Evolutionary conservation across 257 asterid species (phyloP).

Genomic region (Nyctanthes arbortristis): DNA sequence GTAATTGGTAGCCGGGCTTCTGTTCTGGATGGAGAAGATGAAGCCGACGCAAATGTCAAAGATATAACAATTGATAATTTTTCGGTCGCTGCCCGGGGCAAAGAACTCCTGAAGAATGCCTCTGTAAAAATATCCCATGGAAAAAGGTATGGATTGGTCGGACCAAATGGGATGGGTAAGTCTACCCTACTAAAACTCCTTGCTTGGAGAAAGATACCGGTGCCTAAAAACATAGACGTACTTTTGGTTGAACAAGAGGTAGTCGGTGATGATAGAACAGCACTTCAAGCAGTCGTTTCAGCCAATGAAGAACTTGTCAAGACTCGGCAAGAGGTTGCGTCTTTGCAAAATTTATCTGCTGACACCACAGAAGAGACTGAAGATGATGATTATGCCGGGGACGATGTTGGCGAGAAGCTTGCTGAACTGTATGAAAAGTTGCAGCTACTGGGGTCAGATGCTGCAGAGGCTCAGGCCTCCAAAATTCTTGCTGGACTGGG

Average conservation of each 20-base stretch:
- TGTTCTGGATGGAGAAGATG: slow-evolving; percentile 63
- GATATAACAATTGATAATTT: slow-evolving; percentile 64
- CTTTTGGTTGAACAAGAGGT: slow-evolving; percentile 72
- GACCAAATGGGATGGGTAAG: slow-evolving; percentile 80
- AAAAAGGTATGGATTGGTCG: slow-evolving; percentile 69
- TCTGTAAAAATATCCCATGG: slow-evolving; percentile 69
- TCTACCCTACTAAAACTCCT: slow-evolving; percentile 67
- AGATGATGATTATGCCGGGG: slow-evolving; percentile 36
- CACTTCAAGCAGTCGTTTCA: slow-evolving; percentile 65
- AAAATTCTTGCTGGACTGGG: slow-evolving; percentile 78
- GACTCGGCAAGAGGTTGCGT: slow-evolving; percentile 56
- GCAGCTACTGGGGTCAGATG: slow-evolving; percentile 74
- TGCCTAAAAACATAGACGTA: slow-evolving; percentile 62
- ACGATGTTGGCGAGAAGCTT: slow-evolving; percentile 57
- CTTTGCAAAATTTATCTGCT: slow-evolving; percentile 40
- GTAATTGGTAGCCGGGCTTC: slow-evolving; percentile 66
- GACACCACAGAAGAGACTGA: slow-evolving; percentile 35
- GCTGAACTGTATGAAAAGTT: slow-evolving; percentile 61
- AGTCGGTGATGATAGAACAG: slow-evolving; percentile 56
- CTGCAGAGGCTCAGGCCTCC: slow-evolving; percentile 77
- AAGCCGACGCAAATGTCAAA: slow-evolving; percentile 73
- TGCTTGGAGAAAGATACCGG: slow-evolving; percentile 67
- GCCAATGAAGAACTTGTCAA: slow-evolving; percentile 66
- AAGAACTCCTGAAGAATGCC: slow-evolving; percentile 60
- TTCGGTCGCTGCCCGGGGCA: slow-evolving; percentile 72